Base-by-base conservation (phyloP, 768 basidiomycete species). In the Gautieria morchelliformis region DNA sequence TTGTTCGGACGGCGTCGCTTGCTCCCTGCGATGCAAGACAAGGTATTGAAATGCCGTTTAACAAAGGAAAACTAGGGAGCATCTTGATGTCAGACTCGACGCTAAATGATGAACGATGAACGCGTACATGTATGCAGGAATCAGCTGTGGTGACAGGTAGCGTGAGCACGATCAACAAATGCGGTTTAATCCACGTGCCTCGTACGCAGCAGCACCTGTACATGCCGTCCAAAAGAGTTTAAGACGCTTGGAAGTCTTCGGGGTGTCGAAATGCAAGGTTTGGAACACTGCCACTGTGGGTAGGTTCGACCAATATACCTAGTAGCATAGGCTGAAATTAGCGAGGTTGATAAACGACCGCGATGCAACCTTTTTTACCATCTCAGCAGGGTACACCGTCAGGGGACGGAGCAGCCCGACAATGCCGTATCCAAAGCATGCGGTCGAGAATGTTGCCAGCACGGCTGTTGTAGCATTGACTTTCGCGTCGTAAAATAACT, bases 261-360 rank as follows among this genome's bases (percentile, higher is more conserved):
- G 12, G 7, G 42, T 47, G 39, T 63, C 55, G 45, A 59, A 62
- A 50, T 66, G 65, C 24, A 65, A 45, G 19, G 40, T 41, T 76
- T 82, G 81, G 67, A 82, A 82, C 32, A 80, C 75, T 1, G 79
- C 72, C n/a, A 83, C 78, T 1, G 76, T 80, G 0, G 81, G 80
- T 20, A 83, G 65, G 63, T 78, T 80, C 44, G 59, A 54, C 80
- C 80, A 82, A 60, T 82, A 83, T 17, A 84, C 58, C 58, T 59
- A 33, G 19, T n/a, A 41, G 15, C 22, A 49, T 33, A 15, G 46
- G 30, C 6, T n/a, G 22, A 27, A 17, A 11, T 6, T 9, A 15
- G n/a, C n/a, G 11, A 41, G 30, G 30, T 37, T 37, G 35, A 37
- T 9, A 14, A 14, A 37, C 35, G 30, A 24, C 35, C n/a, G 19